Percentiles rank a stretch among this genome's conserved stretches.
phyloP scores from a whole-genome alignment of 106 monocot species.

The Iris macrosiphon region DNA sequence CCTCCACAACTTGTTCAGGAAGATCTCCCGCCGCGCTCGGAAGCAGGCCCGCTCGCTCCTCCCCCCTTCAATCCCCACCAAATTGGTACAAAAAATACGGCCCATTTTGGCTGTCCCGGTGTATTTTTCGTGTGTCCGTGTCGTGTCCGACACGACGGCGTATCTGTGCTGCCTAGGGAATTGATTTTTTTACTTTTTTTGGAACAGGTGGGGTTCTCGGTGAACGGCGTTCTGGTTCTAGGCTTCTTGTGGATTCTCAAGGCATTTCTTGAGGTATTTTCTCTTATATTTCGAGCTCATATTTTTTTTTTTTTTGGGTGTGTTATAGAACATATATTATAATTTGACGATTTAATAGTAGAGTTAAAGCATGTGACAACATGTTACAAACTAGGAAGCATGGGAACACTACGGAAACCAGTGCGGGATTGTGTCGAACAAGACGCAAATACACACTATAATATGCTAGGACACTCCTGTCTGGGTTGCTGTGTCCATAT shows the following conservation, averaged over 20 bases:
- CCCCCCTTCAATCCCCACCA: slow-evolving; percentile 61
- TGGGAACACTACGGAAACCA: too few species aligned
- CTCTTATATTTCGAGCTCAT: too few species aligned
- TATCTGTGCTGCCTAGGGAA: background rate
- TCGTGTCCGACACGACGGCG: too few species aligned
- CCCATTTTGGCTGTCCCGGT: background rate
- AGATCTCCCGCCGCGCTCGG: slow-evolving; percentile 61
- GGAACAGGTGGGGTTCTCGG: slow-evolving; percentile 75
- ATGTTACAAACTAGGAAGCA: too few species aligned
- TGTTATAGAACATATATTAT: too few species aligned
- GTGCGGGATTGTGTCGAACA: too few species aligned
- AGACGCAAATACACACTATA: too few species aligned
- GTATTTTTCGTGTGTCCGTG: background rate
- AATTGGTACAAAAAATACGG: slow-evolving; percentile 37
- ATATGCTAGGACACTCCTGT: too few species aligned
- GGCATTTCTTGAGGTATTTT: slow-evolving; percentile 89
- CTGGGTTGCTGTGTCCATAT: too few species aligned
- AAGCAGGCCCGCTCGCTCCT: slow-evolving; percentile 80
- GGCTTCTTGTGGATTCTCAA: slow-evolving; percentile 86
- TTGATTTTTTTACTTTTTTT: background rate
- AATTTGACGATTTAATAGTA: too few species aligned
- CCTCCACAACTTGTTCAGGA: slow-evolving; percentile 57
- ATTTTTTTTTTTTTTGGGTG: too few species aligned
- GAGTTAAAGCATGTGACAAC: too few species aligned
- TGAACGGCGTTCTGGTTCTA: slow-evolving; percentile 79